Conservation (phyloP, 139 green algal species). For the Yamagishiella unicocca region DNA sequence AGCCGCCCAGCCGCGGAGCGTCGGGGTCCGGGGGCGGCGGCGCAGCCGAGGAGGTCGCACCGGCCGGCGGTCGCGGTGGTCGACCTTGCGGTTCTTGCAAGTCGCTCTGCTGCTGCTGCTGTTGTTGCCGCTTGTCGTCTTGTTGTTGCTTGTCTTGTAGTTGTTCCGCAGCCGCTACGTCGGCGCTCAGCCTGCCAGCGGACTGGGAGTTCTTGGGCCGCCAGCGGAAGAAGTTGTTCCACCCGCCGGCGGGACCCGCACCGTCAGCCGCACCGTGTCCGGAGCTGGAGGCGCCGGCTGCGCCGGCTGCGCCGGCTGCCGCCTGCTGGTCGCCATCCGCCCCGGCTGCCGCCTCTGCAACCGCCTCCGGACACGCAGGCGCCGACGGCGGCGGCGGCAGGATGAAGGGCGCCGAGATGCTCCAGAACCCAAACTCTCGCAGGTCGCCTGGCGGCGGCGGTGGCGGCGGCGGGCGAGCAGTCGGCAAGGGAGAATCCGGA, state of each 20-base stretch:
- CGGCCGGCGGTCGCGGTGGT: too few relatives aligned
- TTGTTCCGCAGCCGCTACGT: not conserved
- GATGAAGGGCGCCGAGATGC: conserved; percentile 47
- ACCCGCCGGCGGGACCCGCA: not conserved
- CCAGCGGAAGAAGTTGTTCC: conserved; percentile 1
- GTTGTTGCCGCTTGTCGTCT: not conserved
- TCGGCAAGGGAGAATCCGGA: too few relatives aligned
- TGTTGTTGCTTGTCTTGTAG: conserved; percentile 28
- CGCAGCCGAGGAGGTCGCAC: too few relatives aligned
- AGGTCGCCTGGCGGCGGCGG: conserved; percentile 77
- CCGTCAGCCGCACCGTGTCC: not conserved
- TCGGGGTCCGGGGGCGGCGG: not conserved
- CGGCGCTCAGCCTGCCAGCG: not conserved
- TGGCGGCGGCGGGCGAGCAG: too few relatives aligned
- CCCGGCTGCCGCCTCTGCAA: not conserved
- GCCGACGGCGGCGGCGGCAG: conserved; percentile 14
- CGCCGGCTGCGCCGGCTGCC: not conserved
- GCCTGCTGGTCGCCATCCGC: not conserved
- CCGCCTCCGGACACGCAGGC: not conserved
- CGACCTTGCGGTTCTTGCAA: too few relatives aligned
- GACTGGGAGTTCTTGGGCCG: not conserved
- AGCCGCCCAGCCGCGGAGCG: not conserved
- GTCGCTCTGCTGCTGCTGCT: conserved; percentile 32
- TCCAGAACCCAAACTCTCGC: conserved; percentile 85
- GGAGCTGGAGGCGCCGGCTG: not conserved